These are phyloP conservation scores for Aspergillus quadrilineatus DNA, from an alignment of 2,329 filamentous ascomycete genomes.

Conservation along the genomic window DNA sequence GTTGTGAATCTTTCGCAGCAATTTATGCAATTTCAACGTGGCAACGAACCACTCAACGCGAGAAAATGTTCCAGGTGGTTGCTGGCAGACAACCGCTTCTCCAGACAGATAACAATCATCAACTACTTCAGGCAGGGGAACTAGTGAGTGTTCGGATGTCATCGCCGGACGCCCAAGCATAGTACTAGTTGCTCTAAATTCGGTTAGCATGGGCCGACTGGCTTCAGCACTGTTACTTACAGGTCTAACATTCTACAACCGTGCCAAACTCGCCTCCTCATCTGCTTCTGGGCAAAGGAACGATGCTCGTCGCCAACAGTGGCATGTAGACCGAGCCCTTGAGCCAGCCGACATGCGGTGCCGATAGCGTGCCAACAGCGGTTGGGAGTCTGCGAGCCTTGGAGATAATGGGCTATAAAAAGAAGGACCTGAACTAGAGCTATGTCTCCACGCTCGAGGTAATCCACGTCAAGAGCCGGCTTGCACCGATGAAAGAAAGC, in stretches of 20 bases:
- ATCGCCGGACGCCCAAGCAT: slow-evolving; percentile 36
- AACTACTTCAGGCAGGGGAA: slow-evolving; percentile 3
- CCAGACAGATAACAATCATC: background rate
- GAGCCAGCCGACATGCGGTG: slow-evolving; percentile 42
- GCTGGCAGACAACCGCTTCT: background rate
- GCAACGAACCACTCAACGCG: background rate
- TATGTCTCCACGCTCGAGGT: slow-evolving; percentile 39
- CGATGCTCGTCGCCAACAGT: slow-evolving; percentile 11
- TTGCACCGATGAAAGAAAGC: slow-evolving; percentile 37
- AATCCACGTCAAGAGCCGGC: slow-evolving; percentile 34
- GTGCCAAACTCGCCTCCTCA: slow-evolving; percentile 38
- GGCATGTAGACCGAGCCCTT: slow-evolving; percentile 45
- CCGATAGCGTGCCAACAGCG: slow-evolving; percentile 47
- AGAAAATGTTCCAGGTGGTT: background rate
- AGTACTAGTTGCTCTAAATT: slow-evolving; percentile 32
- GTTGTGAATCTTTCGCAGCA: background rate
- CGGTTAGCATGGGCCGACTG: slow-evolving; percentile 6
- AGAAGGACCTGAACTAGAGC: slow-evolving; percentile 44
- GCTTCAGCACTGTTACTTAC: slow-evolving; percentile 21
- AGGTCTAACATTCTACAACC: slow-evolving; percentile 41
- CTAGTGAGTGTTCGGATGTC: slow-evolving; percentile 20
- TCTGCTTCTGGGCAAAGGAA: slow-evolving; percentile 32
- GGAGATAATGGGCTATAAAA: slow-evolving; percentile 40
- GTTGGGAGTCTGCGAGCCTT: slow-evolving; percentile 41
- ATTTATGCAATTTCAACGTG: background rate